A percentile compares a stretch with the other conserved stretches of the same genome.
Evolutionary conservation across 2,329 filamentous ascomycete genomes (phyloP).

Genomic region (Samsoniella hepiali): DNA sequence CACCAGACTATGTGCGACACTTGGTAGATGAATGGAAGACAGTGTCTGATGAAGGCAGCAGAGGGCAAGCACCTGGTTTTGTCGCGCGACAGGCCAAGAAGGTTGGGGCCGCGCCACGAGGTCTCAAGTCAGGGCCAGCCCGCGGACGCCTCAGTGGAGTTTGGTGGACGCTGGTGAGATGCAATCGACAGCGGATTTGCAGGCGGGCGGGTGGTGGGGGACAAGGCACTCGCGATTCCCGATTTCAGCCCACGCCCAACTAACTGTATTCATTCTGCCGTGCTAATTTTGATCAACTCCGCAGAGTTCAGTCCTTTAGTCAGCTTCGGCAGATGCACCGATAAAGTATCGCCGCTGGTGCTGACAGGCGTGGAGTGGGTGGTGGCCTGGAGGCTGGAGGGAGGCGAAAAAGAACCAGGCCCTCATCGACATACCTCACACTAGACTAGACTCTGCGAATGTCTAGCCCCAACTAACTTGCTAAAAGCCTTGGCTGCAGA

Average conservation of each 20-base stretch:
- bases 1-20: neutral
- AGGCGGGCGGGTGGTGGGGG: neutral
- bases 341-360: conserved; percentile 5
- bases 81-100: neutral
- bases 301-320: neutral
- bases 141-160: conserved; percentile 1
- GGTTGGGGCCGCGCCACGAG: neutral
- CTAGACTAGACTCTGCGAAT: neutral
- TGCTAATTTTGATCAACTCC: neutral
- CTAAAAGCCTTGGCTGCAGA: neutral
- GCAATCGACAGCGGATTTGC: conserved; percentile 1
- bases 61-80: neutral
- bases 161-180: conserved; percentile 5
- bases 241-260: neutral
- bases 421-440: neutral
- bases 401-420: neutral
- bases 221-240: neutral
- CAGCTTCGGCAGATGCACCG: conserved; percentile 8
- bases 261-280: neutral
- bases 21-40: neutral
- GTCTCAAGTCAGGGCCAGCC: neutral
- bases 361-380: neutral
- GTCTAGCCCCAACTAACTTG: neutral
- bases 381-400: too few relatives aligned
- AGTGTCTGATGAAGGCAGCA: neutral